A percentile compares a stretch with the other conserved stretches of the same genome.
These are phyloP conservation scores for Phytophthora capsici DNA, from an alignment of 352 stramenopile species.

Conservation along the genomic window DNA sequence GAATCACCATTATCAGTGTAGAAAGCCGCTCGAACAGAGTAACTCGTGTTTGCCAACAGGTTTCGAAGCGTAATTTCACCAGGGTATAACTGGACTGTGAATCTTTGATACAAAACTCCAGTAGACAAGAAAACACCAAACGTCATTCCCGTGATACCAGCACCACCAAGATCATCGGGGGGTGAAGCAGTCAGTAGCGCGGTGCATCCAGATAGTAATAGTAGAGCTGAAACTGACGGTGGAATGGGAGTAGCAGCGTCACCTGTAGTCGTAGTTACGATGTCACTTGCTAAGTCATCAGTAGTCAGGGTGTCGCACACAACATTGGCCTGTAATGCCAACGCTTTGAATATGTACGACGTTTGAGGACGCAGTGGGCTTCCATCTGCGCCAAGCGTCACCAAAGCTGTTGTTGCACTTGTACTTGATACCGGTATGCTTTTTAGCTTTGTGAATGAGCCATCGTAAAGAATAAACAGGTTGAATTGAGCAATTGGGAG, in stretches of 20 bases:
- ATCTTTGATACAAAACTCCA: constrained; percentile 2
- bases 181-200: constrained; percentile 21
- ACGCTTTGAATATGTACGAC: constrained; percentile 48
- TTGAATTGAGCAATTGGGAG: constrained; percentile 41
- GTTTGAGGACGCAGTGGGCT: constrained; percentile 27
- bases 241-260: constrained; percentile 33
- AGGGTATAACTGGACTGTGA: constrained; percentile 6
- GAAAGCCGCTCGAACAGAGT: constrained; percentile 30
- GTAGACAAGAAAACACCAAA: constrained; percentile 19
- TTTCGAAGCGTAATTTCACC: constrained; percentile 20
- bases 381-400: constrained; percentile 28
- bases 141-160: constrained; percentile 11
- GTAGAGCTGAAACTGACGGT: constrained; percentile 25
- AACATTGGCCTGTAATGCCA: constrained; percentile 48
- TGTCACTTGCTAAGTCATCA: constrained; percentile 39
- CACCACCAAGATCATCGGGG: constrained; percentile 46
- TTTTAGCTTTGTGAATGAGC: constrained; percentile 32
- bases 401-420: constrained; percentile 11
- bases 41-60: constrained; percentile 37
- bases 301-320: constrained; percentile 45
- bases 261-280: constrained; percentile 31
- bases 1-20: constrained; percentile 23
- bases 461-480: constrained; percentile 30
- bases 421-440: constrained; percentile 28
- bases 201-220: constrained; percentile 25